Evolutionary conservation across 2,329 filamentous ascomycete species (phyloP), one percentile per base, ranked within the genome.

Genomic region (Fusarium nisikadoi): DNA sequence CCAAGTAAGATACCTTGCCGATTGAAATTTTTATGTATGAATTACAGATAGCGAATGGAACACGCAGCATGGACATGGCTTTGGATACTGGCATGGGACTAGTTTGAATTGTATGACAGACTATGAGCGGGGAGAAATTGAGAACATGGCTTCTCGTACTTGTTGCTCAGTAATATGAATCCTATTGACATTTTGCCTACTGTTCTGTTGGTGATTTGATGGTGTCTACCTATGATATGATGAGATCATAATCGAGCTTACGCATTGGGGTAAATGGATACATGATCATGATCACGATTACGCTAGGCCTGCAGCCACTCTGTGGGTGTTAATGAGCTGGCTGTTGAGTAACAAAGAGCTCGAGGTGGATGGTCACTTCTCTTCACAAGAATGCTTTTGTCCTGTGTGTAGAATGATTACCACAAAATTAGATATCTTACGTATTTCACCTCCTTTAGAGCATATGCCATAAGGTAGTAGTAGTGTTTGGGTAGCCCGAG

Each of bases 1-100:
- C 95, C 75, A 96, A 94, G 86, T 83, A 82, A 80, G 54, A 46
- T 49, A 70, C 52, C 46, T 17, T 29, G 27, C 27, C 27, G 27
- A 29, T 29, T 29, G 27, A 29, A 8, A 29, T 29, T 23, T 60
- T 65, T 65, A 56, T 63, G 50, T 49, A 68, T 59, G 62, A 61
- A 71, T 66, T 73, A 69, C 69, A 57, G 47, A 75, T 64, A 68
- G 64, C 59, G 73, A 52, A 75, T 63, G 68, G 38, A 59, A 62
- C 33, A 74, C 60, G 56, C 49, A 59, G 53, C 47, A 71, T 73
- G 75, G 65, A 72, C 57, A 43, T 69, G 42, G 57, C 42, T 66
- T 70, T 66, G 65, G 70, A 70, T 49, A 73, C 35, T 65, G 46
- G 53, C 47, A 69, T 70, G 69, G 66, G 62, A 73, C 59, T 61